phyloP scores from a whole-genome alignment of 2,329 filamentous ascomycete genomes.

The Furcasterigmium furcatum region DNA sequence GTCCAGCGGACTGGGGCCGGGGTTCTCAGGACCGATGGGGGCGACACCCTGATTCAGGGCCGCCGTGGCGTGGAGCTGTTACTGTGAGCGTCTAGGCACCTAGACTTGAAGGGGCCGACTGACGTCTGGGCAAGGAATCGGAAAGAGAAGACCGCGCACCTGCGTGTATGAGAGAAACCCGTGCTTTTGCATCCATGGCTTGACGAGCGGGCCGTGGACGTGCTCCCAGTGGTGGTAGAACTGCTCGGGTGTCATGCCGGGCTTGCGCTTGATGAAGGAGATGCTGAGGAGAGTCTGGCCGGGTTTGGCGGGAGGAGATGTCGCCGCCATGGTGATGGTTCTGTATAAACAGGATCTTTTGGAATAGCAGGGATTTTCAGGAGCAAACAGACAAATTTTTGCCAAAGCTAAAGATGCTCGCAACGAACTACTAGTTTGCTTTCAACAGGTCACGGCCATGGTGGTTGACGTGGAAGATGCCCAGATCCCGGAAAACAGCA shows the following conservation, averaged over 20 bases:
- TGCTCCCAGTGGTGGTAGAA: constrained; percentile 30
- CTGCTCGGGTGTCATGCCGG: constrained; percentile 20
- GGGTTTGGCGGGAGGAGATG: not conserved
- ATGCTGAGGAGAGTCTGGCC: constrained; percentile 10
- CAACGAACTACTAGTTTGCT: too few species aligned
- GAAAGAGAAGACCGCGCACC: constrained; percentile 6
- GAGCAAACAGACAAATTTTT: not conserved
- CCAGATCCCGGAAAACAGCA: constrained; percentile 1
- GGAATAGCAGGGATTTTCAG: not conserved
- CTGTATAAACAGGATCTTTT: not conserved
- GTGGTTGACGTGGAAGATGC: too few species aligned
- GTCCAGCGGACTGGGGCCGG: constrained; percentile 9
- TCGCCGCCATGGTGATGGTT: not conserved
- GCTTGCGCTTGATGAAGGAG: constrained; percentile 21
- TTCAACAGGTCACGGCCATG: too few species aligned
- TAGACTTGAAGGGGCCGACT: too few species aligned
- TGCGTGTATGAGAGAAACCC: constrained; percentile 27
- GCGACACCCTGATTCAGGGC: constrained; percentile 16
- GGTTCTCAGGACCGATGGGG: constrained; percentile 13
- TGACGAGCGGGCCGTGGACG: constrained; percentile 25
- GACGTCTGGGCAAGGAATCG: not conserved
- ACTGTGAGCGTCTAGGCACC: not conserved
- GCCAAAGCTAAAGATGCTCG: too few species aligned
- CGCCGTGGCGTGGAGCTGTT: constrained; percentile 19
- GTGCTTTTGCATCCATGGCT: constrained; percentile 27